A percentile compares a stretch with the other conserved stretches of the same genome.
Conservation (phyloP, 108 stramenopile genomes). For the Conticribra guillardii region DNA sequence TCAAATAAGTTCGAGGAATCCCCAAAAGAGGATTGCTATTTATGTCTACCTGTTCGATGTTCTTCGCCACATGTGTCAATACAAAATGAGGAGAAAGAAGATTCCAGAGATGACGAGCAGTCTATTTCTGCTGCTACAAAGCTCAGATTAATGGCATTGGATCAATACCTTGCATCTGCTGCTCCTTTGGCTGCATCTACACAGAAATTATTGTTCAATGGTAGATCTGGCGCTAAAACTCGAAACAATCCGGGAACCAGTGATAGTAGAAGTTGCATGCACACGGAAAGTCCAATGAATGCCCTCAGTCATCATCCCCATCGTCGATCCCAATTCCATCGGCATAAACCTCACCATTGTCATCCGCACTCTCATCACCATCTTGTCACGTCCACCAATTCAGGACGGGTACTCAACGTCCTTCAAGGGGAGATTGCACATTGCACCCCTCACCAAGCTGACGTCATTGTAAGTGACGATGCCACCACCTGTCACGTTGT, state of each 20-base stretch:
- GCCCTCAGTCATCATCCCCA: neutral
- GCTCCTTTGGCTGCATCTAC: constrained; percentile 24
- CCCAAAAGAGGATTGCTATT: neutral
- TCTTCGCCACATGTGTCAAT: neutral
- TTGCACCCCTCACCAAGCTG: constrained; percentile 40
- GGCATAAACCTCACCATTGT: neutral
- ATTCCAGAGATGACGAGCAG: neutral
- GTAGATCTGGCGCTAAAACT: neutral
- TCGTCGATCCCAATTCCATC: constrained; percentile 4
- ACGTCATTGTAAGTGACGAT: constrained; percentile 63
- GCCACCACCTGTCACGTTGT: constrained; percentile 90
- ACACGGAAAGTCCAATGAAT: neutral
- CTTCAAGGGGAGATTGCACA: constrained; percentile 55
- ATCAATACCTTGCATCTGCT: constrained; percentile 24
- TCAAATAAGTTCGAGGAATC: neutral
- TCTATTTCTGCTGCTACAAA: neutral
- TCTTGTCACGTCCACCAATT: constrained; percentile 35
- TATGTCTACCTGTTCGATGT: constrained; percentile 12
- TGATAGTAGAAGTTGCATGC: neutral
- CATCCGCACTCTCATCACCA: neutral
- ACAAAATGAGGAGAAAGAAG: constrained; percentile 2
- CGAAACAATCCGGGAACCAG: neutral
- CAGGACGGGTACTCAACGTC: constrained; percentile 43
- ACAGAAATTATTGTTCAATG: constrained; percentile 6
- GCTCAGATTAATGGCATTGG: constrained; percentile 22